Conservation (phyloP, 352 stramenopile genomes). For the Pythium monospermum region DNA sequence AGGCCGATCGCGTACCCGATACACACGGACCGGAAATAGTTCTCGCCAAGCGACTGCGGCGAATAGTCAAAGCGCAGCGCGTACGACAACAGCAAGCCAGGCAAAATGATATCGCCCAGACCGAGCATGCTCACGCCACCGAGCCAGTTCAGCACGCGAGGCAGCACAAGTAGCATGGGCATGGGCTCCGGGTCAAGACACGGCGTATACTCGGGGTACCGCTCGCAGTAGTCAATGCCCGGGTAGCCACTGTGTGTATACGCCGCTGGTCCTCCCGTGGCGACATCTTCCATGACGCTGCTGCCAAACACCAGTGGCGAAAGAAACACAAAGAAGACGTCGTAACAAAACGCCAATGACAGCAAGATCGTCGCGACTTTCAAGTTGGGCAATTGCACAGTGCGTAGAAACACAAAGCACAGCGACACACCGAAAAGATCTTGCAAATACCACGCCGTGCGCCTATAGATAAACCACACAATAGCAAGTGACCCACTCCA, state of each 20-base stretch:
- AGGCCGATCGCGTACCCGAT: conserved; percentile 92
- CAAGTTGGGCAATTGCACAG: conserved; percentile 89
- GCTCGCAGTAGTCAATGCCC: conserved; percentile 69
- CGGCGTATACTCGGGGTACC: conserved; percentile 49
- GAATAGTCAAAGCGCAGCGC: conserved; percentile 89
- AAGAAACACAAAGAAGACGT: conserved; percentile 96
- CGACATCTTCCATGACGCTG: conserved; percentile 93
- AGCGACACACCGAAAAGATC: conserved; percentile 91
- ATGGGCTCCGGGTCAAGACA: conserved; percentile 84
- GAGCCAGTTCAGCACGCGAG: conserved; percentile 88
- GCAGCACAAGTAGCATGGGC: conserved; percentile 94
- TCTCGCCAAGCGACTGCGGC: conserved; percentile 25
- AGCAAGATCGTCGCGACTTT: conserved; percentile 88
- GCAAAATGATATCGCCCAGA: conserved; percentile 95
- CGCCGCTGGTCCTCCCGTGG: conserved; percentile 77
- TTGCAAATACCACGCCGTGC: conserved; percentile 83
- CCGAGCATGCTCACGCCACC: conserved; percentile 92
- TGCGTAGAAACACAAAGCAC: conserved; percentile 90
- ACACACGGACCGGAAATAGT: conserved; percentile 88
- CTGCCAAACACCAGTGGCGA: conserved; percentile 85
- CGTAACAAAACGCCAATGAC: conserved; percentile 91
- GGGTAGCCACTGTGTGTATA: conserved; percentile 65
- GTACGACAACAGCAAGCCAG: conserved; percentile 92
- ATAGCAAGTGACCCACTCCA: conserved; percentile 32
- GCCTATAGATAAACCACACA: conserved; percentile 61